Evolutionary conservation across 371 early-diverging fungal species (phyloP).

Genomic region (Mortierella sp.): DNA sequence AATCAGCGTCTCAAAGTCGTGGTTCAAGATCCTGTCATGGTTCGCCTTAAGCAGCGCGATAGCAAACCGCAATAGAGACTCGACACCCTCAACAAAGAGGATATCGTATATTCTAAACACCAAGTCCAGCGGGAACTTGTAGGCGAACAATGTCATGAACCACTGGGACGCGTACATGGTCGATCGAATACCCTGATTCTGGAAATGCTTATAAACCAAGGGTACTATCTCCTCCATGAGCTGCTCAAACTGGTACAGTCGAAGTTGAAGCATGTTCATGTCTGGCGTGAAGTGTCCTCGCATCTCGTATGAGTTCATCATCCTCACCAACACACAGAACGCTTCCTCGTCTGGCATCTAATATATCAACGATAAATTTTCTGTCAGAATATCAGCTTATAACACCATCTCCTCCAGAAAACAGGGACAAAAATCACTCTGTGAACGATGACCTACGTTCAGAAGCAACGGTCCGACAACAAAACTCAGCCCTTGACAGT

Average conservation of each 20-base stretch:
- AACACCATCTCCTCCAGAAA: no score
- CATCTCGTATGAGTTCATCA: constrained; percentile 89
- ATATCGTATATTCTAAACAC: constrained; percentile 94
- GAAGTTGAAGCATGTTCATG: constrained; percentile 84
- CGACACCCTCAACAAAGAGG: constrained; percentile 92
- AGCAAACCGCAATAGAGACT: constrained; percentile 83
- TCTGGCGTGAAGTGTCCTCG: constrained; percentile 89
- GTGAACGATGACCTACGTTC: constrained; percentile 71
- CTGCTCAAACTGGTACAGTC: constrained; percentile 89
- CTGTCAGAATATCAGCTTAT: no score
- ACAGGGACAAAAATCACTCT: no score
- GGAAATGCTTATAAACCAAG: constrained; percentile 81
- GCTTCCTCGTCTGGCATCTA: constrained; percentile 98
- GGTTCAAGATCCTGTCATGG: constrained; percentile 76
- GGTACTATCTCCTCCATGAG: constrained; percentile 88
- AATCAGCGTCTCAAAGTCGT: constrained; percentile 86
- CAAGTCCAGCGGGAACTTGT: constrained; percentile 91
- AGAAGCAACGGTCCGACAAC: constrained; percentile 90
- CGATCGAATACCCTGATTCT: constrained; percentile 82
- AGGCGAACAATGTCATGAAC: constrained; percentile 97
- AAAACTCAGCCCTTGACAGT: constrained; percentile 94
- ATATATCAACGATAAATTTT: neutral
- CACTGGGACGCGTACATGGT: constrained; percentile 94
- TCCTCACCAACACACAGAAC: constrained; percentile 87
- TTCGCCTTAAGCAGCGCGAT: constrained; percentile 89